phyloP scores from a whole-genome alignment of 768 basidiomycete species.

The Royoungia palumana region DNA sequence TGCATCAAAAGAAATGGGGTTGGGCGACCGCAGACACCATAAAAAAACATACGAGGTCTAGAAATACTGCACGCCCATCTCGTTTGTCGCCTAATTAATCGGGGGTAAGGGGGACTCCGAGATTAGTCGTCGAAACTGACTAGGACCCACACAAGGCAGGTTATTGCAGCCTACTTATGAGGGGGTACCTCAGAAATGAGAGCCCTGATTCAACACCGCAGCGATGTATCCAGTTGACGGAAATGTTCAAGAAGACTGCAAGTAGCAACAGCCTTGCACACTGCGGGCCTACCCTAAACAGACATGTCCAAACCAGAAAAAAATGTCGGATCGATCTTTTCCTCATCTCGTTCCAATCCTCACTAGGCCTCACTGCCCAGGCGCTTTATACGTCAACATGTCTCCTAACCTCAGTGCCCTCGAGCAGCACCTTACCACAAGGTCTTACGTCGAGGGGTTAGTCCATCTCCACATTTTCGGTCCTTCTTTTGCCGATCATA shows the following conservation, averaged over 20 bases:
- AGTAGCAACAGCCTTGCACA: not conserved
- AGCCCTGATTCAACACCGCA: no score
- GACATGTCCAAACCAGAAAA: slow-evolving; percentile 14
- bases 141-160: no score
- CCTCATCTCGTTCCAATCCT: slow-evolving; percentile 21
- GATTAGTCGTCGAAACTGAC: no score
- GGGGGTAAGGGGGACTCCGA: no score
- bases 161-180: no score
- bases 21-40: no score
- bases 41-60: no score
- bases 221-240: no score
- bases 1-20: no score
- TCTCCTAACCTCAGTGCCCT: slow-evolving; percentile 67
- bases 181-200: no score
- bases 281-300: slow-evolving; percentile 33
- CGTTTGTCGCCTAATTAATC: no score
- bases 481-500: slow-evolving; percentile 15
- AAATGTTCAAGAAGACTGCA: not conserved
- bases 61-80: no score
- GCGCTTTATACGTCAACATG: slow-evolving; percentile 41
- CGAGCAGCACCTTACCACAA: slow-evolving; percentile 80
- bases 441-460: slow-evolving; percentile 92
- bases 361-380: slow-evolving; percentile 3
- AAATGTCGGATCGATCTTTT: slow-evolving; percentile 24
- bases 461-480: slow-evolving; percentile 30